Conservation (phyloP, 768 basidiomycete genomes). For the Tephrocybe sp. region DNA sequence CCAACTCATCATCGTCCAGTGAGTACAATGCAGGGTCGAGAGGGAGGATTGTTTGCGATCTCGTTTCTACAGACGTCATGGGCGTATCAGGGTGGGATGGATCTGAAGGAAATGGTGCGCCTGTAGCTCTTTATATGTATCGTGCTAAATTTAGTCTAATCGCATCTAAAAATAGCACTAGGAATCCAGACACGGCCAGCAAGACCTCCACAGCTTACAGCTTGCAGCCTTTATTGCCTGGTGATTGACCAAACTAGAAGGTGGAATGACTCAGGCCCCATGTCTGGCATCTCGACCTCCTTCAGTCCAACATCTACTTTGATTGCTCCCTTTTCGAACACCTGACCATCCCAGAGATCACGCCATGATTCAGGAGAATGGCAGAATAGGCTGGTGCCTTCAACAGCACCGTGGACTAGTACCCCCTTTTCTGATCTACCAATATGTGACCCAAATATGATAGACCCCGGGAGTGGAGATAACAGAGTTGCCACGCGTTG, state of each 20-base stretch:
- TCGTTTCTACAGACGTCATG: not conserved
- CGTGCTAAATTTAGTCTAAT: not conserved
- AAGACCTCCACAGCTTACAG: not conserved
- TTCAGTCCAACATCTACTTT: constrained; percentile 25
- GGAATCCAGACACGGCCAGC: not conserved
- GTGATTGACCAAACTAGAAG: constrained; percentile 24
- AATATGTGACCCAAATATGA: constrained; percentile 43
- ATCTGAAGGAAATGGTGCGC: too few relatives aligned
- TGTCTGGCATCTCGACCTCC: constrained; percentile 13
- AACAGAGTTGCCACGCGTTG: constrained; percentile 39
- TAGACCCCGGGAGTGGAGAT: constrained; percentile 39
- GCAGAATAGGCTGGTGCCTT: constrained; percentile 25
- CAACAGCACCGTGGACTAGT: not conserved
- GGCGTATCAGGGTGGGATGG: not conserved
- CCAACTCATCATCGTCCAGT: constrained; percentile 24
- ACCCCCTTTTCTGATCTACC: constrained; percentile 32
- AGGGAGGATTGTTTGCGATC: constrained; percentile 4
- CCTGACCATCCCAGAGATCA: constrained; percentile 32
- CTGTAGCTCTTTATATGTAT: not conserved
- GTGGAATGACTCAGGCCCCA: constrained; percentile 4
- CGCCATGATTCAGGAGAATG: constrained; percentile 36
- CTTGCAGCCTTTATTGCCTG: constrained; percentile 12
- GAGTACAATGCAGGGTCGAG: constrained; percentile 26
- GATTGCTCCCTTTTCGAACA: constrained; percentile 32
- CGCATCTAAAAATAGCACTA: not conserved